Percentiles rank a stretch among this genome's conserved stretches.
Conservation (phyloP, 1,284 basidiomycete species). For the Apiotrichum sp. region DNA sequence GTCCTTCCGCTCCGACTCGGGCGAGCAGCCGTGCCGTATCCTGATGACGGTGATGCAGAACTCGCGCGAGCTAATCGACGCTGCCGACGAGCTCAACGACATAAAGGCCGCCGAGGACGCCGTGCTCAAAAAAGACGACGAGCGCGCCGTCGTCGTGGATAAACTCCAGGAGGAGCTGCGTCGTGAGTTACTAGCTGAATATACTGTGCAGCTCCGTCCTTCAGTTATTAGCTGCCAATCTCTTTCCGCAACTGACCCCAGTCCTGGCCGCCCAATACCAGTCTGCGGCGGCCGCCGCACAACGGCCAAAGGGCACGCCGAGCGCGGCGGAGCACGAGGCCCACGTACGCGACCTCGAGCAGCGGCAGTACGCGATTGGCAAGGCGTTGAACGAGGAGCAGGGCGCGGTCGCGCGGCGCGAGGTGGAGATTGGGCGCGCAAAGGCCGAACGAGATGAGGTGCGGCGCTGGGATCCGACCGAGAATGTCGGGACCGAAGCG, state of each 20-base stretch:
- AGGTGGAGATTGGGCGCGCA: conserved; percentile 34
- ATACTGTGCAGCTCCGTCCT: too few species aligned
- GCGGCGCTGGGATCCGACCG: conserved; percentile 24
- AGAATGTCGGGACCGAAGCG: conserved; percentile 21
- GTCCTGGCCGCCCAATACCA: conserved; percentile 2
- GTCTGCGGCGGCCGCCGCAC: conserved; percentile 28
- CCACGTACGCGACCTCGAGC: conserved; percentile 30
- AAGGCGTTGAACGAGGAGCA: conserved; percentile 41
- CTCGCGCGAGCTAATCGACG: conserved; percentile 21
- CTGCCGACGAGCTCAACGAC: conserved; percentile 32
- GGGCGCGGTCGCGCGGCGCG: conserved; percentile 27
- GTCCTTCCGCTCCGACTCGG: too few species aligned
- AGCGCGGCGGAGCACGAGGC: conserved; percentile 30
- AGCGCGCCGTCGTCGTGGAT: conserved; percentile 22
- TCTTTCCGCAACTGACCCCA: background rate
- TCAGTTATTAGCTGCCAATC: background rate
- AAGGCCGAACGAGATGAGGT: conserved; percentile 32
- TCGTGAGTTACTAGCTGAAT: conserved; percentile 16
- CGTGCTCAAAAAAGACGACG: conserved; percentile 29
- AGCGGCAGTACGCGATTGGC: conserved; percentile 30
- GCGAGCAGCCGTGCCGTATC: too few species aligned
- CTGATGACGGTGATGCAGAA: conserved; percentile 22
- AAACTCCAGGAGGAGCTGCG: conserved; percentile 25
- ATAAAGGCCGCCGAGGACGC: conserved; percentile 31
- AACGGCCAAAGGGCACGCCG: conserved; percentile 34